These are phyloP conservation scores for Paracoccidioides brasiliensis DNA, from an alignment of 2,329 filamentous ascomycete species.

Conservation along the genomic window DNA sequence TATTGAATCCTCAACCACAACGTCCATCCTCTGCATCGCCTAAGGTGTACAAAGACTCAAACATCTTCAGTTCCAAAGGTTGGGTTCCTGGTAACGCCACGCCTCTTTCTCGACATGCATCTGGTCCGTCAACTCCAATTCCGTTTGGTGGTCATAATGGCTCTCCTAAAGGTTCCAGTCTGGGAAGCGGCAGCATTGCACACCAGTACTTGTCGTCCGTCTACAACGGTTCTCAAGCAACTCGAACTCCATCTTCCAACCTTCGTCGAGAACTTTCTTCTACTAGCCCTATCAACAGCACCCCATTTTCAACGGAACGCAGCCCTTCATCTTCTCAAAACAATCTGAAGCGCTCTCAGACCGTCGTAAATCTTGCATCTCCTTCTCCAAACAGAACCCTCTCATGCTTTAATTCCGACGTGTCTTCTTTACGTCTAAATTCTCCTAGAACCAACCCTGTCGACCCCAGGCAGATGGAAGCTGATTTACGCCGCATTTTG, in stretches of 20 bases:
- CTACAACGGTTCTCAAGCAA: constrained; percentile 13
- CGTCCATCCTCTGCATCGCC: constrained; percentile 22
- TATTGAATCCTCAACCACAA: constrained; percentile 31
- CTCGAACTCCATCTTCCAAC: constrained; percentile 19
- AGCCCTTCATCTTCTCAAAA: constrained; percentile 14
- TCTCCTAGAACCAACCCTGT: constrained; percentile 16
- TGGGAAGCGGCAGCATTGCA: constrained; percentile 10
- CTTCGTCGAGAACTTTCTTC: constrained; percentile 21
- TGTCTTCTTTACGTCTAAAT: constrained; percentile 15
- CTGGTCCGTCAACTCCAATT: constrained; percentile 21
- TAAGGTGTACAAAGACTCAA: constrained; percentile 14
- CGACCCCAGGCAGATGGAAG: constrained; percentile 35
- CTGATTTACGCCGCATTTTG: constrained; percentile 35
- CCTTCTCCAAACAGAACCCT: constrained; percentile 6
- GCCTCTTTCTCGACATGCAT: constrained; percentile 8
- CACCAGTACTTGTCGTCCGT: constrained; percentile 15
- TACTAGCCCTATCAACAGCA: constrained; percentile 11
- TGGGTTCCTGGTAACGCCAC: background rate
- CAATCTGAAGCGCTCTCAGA: constrained; percentile 9
- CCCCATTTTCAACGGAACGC: constrained; percentile 7
- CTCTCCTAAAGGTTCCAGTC: constrained; percentile 8
- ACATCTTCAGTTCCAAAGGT: constrained; percentile 9
- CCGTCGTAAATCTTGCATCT: constrained; percentile 1
- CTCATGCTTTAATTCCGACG: constrained; percentile 11
- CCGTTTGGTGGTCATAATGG: constrained; percentile 9